Evolutionary conservation across 345 rosid genomes (phyloP).

Genomic region (Salix viminalis): DNA sequence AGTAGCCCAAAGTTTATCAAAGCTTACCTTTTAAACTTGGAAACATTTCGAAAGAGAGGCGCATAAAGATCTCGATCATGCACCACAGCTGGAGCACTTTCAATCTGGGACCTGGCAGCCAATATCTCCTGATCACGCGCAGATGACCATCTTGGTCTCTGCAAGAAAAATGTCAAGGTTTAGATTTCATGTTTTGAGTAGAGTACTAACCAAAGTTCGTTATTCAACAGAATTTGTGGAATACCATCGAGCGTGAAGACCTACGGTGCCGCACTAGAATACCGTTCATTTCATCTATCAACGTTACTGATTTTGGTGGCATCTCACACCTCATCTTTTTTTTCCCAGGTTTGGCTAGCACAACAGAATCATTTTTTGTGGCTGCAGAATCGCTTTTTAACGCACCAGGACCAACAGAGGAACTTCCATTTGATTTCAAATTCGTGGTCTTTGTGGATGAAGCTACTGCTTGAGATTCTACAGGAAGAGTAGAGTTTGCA

Average conservation of each 20-base stretch:
- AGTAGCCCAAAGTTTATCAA: background rate
- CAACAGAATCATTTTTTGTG: slow-evolving; percentile 26
- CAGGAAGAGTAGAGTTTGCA: slow-evolving; percentile 6
- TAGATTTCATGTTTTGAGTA: slow-evolving; percentile 4
- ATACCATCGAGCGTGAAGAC: slow-evolving; percentile 75
- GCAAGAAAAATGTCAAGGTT: slow-evolving; percentile 16
- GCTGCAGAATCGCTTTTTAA: slow-evolving; percentile 4
- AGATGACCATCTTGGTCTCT: slow-evolving; percentile 87
- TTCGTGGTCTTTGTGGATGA: slow-evolving; percentile 4
- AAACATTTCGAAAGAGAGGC: slow-evolving; percentile 74
- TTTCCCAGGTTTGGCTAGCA: slow-evolving; percentile 25
- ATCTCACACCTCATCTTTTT: slow-evolving; percentile 56
- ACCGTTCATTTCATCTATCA: slow-evolving; percentile 60
- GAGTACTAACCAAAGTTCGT: slow-evolving; percentile 4
- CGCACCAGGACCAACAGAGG: slow-evolving; percentile 17
- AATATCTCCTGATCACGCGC: slow-evolving; percentile 62
- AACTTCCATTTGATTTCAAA: slow-evolving; percentile 29
- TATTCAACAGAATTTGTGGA: background rate
- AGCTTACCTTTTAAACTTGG: slow-evolving; percentile 72
- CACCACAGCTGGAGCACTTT: slow-evolving; percentile 41
- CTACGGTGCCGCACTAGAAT: slow-evolving; percentile 44
- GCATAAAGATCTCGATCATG: slow-evolving; percentile 64
- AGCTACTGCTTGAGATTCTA: slow-evolving; percentile 8
- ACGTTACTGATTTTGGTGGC: slow-evolving; percentile 76
- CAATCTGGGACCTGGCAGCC: slow-evolving; percentile 59